Percentiles rank a stretch among this genome's conserved stretches.
These are phyloP conservation scores for Cynanchum wilfordii DNA, from an alignment of 257 asterid genomes.

Conservation along the genomic window DNA sequence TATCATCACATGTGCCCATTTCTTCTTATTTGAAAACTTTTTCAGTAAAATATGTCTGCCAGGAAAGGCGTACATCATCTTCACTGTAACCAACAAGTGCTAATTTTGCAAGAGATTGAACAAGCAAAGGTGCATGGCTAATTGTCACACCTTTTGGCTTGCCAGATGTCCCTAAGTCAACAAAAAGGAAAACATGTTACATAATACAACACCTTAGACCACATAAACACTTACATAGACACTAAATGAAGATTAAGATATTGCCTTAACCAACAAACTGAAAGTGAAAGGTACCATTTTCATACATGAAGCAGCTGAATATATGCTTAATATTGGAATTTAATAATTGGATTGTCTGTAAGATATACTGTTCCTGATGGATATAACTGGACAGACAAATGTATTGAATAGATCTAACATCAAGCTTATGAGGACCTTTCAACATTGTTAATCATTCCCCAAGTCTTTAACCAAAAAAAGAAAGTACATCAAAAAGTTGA, in stretches of 20 bases:
- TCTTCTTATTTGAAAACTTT: background rate
- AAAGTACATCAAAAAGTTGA: background rate
- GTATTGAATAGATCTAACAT: background rate
- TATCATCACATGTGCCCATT: background rate
- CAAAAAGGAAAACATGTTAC: conserved; percentile 12
- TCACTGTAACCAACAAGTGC: conserved; percentile 71
- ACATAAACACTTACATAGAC: background rate
- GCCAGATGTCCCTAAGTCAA: conserved; percentile 72
- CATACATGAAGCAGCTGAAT: background rate
- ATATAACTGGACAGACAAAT: background rate
- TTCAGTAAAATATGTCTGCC: background rate
- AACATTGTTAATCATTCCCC: background rate
- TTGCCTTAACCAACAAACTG: background rate
- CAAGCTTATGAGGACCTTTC: background rate
- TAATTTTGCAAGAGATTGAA: conserved; percentile 86
- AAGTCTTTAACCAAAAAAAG: background rate
- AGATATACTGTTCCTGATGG: background rate
- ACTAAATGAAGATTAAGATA: background rate
- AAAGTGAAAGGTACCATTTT: background rate
- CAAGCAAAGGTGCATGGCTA: conserved; percentile 66
- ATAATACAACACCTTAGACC: background rate
- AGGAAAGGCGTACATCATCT: conserved; percentile 56
- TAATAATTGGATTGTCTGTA: background rate
- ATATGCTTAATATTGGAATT: background rate
- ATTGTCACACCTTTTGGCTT: conserved; percentile 80